Conservation (phyloP, 2,329 filamentous ascomycete genomes). For the Pezicula radicicola region DNA sequence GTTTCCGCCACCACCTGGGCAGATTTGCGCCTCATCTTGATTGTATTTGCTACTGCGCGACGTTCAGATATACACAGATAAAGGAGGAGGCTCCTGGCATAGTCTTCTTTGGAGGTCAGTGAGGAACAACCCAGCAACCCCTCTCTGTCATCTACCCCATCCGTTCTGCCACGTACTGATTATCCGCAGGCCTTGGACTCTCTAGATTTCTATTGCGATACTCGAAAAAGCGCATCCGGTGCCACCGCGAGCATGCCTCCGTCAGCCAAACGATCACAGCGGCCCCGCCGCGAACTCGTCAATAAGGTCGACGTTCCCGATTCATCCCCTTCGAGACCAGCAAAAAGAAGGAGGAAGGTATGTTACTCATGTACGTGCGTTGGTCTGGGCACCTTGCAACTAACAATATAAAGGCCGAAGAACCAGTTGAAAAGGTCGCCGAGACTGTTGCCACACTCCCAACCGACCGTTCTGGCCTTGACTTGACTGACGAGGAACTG, state of each 20-base stretch:
- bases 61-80: neutral
- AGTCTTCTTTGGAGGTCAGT: neutral
- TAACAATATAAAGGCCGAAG: conserved; percentile 32
- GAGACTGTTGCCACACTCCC: conserved; percentile 30
- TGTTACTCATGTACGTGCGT: conserved; percentile 8
- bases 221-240: no score
- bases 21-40: no score
- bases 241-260: conserved; percentile 31
- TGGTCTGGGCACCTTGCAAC: neutral
- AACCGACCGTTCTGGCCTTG: conserved; percentile 33
- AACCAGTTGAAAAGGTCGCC: conserved; percentile 15
- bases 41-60: no score
- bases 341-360: conserved; percentile 64
- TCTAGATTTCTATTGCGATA: no score
- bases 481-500: conserved; percentile 47
- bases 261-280: conserved; percentile 34
- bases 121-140: no score
- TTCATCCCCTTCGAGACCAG: conserved; percentile 59
- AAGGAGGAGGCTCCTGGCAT: neutral
- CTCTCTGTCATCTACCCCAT: no score
- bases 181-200: no score
- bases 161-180: no score
- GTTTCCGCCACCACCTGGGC: no score
- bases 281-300: conserved; percentile 31
- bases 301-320: conserved; percentile 24